Evolutionary conservation across 2,329 filamentous ascomycete species (phyloP).

Genomic region (Torrubiella hemipterigena): DNA sequence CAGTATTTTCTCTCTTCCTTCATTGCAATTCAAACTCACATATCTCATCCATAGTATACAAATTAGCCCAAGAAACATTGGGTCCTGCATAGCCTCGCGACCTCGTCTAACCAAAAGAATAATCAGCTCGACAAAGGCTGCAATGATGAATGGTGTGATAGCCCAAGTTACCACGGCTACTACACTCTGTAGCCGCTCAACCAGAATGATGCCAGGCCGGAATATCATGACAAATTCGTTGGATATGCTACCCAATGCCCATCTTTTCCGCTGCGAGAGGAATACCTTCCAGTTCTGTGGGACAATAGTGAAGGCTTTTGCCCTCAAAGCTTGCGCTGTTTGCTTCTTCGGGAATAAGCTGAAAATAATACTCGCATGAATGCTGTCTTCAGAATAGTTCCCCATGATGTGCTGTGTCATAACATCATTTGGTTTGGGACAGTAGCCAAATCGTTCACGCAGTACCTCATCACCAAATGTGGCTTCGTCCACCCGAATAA

Average conservation of each 20-base stretch:
- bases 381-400: constrained; percentile 35
- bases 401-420: constrained; percentile 37
- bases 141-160: constrained; percentile 31
- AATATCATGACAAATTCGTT: constrained; percentile 38
- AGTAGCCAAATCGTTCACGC: constrained; percentile 33
- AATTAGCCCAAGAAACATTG: constrained; percentile 23
- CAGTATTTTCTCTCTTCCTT: neutral
- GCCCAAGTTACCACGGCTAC: constrained; percentile 34
- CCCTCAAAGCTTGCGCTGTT: constrained; percentile 32
- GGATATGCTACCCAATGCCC: constrained; percentile 33
- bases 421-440: constrained; percentile 33
- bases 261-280: constrained; percentile 34
- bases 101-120: constrained; percentile 21
- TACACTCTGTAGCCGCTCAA: constrained; percentile 31
- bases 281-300: constrained; percentile 33
- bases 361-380: constrained; percentile 36
- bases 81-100: constrained; percentile 18
- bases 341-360: constrained; percentile 29
- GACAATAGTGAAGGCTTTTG: constrained; percentile 33
- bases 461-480: constrained; percentile 35
- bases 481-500: constrained; percentile 35
- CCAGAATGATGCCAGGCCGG: constrained; percentile 25
- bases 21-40: constrained; percentile 19
- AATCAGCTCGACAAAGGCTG: constrained; percentile 23
- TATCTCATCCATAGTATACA: constrained; percentile 24